Base-by-base conservation (phyloP, 1,139 yeast genomes). In the Geotrichum histeridarum region DNA sequence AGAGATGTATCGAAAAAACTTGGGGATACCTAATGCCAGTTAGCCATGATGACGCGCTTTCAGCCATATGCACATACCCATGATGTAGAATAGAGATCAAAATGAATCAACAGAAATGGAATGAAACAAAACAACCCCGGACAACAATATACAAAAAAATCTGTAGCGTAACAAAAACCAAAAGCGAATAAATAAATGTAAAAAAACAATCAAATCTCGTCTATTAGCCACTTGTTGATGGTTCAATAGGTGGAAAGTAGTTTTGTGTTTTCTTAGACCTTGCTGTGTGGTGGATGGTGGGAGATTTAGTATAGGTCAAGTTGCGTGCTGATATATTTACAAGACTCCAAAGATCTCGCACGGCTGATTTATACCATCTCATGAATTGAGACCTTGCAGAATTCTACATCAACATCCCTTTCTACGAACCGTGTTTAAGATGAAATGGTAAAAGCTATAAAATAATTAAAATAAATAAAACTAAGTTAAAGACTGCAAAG, bases 1-100 rank as follows among this genome's bases (percentile, higher is more conserved):
- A 53, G 98, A 89, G 75, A 93, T 90, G 76, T 89, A 93, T 72
- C 97, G 82, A 72, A 89, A 93, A 70, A 91, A 93, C 69, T 93
- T 91, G 55, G 98, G 98, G 70, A 93, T 91, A 77, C 99, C 99
- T 73, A 61, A 30, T 18, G n/a, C 11, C 17, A 15, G 39, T 33
- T 32, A 33, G 37, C 39, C 17, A 14, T 22, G 42, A 12, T 5
- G 32, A 12, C 33, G 15, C 7, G 9, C 31, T 11, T 32, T 27
- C n/a, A 12, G 12, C n/a, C 41, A 18, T 30, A 11, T 8, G 27
- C 37, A 37, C 33, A 22, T 18, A 47, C 50, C 50, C 50, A 47
- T 47, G 30, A 14, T 45, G n/a, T 44, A 45, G 12, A 11, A 18
- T 11, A 44, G 22, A 42, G 32, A 44, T 22, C 36, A 27, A 17